phyloP scores from a whole-genome alignment of 768 basidiomycete species.

The Auriscalpium vulgare region DNA sequence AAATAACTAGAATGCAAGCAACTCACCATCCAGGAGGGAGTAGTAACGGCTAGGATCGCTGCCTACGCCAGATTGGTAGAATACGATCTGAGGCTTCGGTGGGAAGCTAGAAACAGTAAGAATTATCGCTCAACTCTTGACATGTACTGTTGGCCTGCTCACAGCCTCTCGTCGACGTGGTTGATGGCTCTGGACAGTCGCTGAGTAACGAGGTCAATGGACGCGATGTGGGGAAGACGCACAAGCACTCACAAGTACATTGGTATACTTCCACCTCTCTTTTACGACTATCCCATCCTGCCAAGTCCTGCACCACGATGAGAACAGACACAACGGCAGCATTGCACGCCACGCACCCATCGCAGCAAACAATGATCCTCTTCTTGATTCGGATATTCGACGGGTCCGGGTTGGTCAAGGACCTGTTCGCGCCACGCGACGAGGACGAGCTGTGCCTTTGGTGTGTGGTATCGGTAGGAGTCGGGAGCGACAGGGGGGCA shows the following conservation, averaged over 20 bases:
- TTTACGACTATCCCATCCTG: conserved; percentile 41
- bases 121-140: not conserved
- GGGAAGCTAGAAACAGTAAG: conserved; percentile 10
- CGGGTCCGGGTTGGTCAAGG: conserved; percentile 1
- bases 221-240: not conserved
- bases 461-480: not conserved
- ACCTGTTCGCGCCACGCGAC: conserved; percentile 1
- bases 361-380: conserved; percentile 66
- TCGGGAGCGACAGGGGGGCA: not conserved
- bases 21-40: conserved; percentile 50
- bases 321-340: not conserved
- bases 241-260: conserved; percentile 20
- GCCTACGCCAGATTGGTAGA: conserved; percentile 35
- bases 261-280: conserved; percentile 25
- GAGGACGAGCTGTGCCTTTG: not conserved
- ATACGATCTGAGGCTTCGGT: conserved; percentile 24
- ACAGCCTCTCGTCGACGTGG: conserved; percentile 25
- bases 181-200: conserved; percentile 24
- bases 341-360: conserved; percentile 42
- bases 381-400: conserved; percentile 2
- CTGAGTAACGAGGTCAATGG: conserved; percentile 7
- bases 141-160: not conserved
- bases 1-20: not conserved
- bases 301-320: conserved; percentile 46
- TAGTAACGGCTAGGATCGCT: conserved; percentile 51